These are phyloP conservation scores for Globisporangium barbulae DNA, from an alignment of 352 stramenopile genomes.

Conservation along the genomic window DNA sequence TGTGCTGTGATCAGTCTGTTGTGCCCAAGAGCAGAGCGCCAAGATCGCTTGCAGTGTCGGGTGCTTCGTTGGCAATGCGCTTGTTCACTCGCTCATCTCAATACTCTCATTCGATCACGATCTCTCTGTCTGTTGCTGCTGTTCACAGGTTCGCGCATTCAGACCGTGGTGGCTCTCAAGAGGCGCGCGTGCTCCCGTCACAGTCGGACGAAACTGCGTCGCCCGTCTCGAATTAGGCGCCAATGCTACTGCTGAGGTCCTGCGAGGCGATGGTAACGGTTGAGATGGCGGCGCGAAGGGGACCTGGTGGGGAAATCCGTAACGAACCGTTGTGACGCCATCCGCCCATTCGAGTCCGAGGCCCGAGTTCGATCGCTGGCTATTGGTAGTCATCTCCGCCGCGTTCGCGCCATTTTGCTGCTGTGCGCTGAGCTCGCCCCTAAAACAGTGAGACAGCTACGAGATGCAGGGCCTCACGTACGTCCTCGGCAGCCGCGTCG, in stretches of 20 bases:
- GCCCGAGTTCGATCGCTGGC: too few relatives aligned
- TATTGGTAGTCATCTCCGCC: neutral
- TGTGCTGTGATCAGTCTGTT: too few relatives aligned
- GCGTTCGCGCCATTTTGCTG: neutral
- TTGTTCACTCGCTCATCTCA: neutral
- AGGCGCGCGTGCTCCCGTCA: neutral
- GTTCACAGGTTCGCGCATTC: too few relatives aligned
- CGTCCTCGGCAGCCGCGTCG: slow-evolving; percentile 55
- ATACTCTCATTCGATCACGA: neutral
- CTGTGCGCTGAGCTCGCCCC: neutral
- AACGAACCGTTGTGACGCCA: too few relatives aligned
- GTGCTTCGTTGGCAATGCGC: neutral
- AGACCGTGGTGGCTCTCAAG: neutral
- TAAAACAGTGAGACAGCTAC: neutral
- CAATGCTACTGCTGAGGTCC: too few relatives aligned
- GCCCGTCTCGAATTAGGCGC: neutral
- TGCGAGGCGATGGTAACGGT: too few relatives aligned
- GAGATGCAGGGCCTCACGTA: slow-evolving; percentile 19
- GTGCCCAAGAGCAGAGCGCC: neutral
- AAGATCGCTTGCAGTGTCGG: neutral
- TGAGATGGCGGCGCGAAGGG: too few relatives aligned
- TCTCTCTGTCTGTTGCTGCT: too few relatives aligned
- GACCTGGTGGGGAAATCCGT: too few relatives aligned
- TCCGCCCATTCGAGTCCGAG: too few relatives aligned
- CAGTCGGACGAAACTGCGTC: neutral